phyloP scores from a whole-genome alignment of 139 green algal genomes.

The Coelastrella sp. region DNA sequence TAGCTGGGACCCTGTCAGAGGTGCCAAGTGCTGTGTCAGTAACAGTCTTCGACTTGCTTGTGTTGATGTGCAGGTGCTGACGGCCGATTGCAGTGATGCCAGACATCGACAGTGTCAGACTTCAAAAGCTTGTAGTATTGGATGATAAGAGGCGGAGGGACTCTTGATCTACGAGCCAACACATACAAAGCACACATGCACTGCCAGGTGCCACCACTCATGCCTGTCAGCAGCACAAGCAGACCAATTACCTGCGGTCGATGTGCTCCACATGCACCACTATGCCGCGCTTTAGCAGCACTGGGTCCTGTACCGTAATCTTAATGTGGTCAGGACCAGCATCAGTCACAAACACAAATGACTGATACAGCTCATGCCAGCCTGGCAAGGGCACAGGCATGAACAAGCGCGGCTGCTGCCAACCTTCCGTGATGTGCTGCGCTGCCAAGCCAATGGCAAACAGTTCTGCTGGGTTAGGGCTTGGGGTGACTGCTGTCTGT shows the following conservation, averaged over 20 bases:
- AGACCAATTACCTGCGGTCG: background rate
- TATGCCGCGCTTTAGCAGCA: background rate
- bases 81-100: too few relatives aligned
- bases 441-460: constrained; percentile 19
- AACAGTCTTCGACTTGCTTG: too few relatives aligned
- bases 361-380: constrained; percentile 5
- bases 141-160: too few relatives aligned
- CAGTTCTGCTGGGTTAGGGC: background rate
- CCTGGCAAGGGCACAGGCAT: background rate
- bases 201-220: too few relatives aligned
- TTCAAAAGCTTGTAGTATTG: too few relatives aligned
- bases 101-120: too few relatives aligned
- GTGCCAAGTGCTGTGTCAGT: too few relatives aligned
- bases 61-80: too few relatives aligned
- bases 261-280: constrained; percentile 22
- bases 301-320: constrained; percentile 16
- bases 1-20: too few relatives aligned
- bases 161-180: too few relatives aligned
- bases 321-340: constrained; percentile 3
- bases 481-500: background rate
- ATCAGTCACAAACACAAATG: constrained; percentile 34
- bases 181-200: too few relatives aligned
- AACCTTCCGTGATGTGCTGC: background rate
- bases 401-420: constrained; percentile 1
- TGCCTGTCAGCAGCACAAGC: background rate